Conservation (phyloP, 345 rosid species). For the Salix purpurea region DNA sequence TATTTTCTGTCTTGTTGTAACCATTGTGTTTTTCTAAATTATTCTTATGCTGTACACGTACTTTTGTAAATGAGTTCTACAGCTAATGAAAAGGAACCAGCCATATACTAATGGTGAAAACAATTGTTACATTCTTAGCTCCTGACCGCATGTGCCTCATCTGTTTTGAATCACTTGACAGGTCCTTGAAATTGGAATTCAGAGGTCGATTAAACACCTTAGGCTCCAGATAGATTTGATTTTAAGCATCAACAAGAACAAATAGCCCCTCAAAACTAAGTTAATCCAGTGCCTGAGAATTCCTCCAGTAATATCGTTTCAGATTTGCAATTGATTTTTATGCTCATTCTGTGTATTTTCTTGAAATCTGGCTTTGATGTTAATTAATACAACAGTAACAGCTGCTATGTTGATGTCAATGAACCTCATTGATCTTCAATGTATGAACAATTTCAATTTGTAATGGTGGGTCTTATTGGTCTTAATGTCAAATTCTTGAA, state of each 20-base stretch:
- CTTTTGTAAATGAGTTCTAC: neutral
- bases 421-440: neutral
- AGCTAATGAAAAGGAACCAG: neutral
- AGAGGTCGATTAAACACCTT: neutral
- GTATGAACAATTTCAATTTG: neutral
- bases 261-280: neutral
- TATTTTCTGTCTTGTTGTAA: neutral
- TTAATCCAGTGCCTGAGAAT: neutral
- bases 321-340: neutral
- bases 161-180: neutral
- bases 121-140: neutral
- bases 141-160: neutral
- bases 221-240: neutral
- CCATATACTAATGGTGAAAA: neutral
- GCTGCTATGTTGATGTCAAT: neutral
- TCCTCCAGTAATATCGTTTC: too few relatives aligned
- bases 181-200: neutral
- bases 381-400: neutral
- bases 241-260: neutral
- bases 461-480: neutral
- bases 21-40: neutral
- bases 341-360: neutral
- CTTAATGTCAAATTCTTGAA: too few relatives aligned
- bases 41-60: neutral
- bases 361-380: neutral